phyloP scores from a whole-genome alignment of 306 rosid species.

The Trichosanthes truncata region DNA sequence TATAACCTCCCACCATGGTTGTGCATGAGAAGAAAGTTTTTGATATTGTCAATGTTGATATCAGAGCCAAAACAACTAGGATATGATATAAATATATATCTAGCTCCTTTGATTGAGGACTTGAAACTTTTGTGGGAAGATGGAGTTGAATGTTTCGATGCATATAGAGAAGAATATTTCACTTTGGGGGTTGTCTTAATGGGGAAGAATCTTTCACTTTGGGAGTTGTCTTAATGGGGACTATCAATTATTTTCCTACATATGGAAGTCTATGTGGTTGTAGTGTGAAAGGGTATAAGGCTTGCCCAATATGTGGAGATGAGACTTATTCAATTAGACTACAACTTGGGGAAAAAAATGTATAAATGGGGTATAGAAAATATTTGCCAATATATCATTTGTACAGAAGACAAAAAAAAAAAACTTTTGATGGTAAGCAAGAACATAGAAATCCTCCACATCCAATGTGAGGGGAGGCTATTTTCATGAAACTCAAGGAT shows the following conservation, averaged over 20 bases:
- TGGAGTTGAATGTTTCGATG: background rate
- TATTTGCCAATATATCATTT: background rate
- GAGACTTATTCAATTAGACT: too few relatives aligned
- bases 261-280: background rate
- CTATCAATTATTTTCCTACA: background rate
- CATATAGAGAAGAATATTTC: background rate
- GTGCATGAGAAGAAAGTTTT: too few relatives aligned
- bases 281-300: background rate
- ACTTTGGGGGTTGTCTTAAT: background rate
- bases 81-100: too few relatives aligned
- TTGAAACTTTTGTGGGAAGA: background rate
- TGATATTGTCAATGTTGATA: too few relatives aligned
- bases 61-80: too few relatives aligned
- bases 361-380: background rate
- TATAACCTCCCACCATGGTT: too few relatives aligned
- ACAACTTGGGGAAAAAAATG: background rate
- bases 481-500: background rate
- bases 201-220: too few relatives aligned
- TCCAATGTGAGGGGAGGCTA: background rate
- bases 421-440: too few relatives aligned
- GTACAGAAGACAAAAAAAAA: background rate
- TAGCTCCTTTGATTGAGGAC: too few relatives aligned
- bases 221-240: background rate
- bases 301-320: background rate
- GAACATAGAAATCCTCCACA: background rate